Evolutionary conservation across 1,284 basidiomycete genomes (phyloP).

Genomic region (Fomitopsis pinicola): DNA sequence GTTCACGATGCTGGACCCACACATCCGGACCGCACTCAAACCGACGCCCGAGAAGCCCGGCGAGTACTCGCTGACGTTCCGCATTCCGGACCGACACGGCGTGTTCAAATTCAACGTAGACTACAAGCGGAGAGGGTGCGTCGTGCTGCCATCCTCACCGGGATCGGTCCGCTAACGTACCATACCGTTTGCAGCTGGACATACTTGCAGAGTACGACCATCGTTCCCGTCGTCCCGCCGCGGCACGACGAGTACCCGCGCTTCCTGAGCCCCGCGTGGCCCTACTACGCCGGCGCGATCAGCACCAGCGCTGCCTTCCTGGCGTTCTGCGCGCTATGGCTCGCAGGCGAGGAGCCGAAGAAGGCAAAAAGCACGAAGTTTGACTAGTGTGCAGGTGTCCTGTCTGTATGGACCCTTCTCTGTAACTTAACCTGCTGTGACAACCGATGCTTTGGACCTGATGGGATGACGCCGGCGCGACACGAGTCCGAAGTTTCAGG

Average conservation of each 20-base stretch:
- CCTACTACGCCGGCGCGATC: slow-evolving; percentile 89
- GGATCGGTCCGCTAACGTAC: neutral
- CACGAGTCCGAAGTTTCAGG: neutral
- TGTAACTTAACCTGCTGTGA: neutral
- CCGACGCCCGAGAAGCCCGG: slow-evolving; percentile 53
- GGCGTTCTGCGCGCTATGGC: slow-evolving; percentile 82
- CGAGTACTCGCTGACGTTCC: slow-evolving; percentile 77
- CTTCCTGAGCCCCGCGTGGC: slow-evolving; percentile 92
- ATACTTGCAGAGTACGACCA: slow-evolving; percentile 69
- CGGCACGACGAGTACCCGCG: slow-evolving; percentile 94
- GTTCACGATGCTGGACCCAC: slow-evolving; percentile 98
- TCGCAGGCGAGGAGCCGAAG: slow-evolving; percentile 67
- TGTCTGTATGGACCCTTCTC: slow-evolving; percentile 20
- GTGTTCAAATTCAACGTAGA: slow-evolving; percentile 96
- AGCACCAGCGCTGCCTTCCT: slow-evolving; percentile 84
- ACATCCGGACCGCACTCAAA: slow-evolving; percentile 72
- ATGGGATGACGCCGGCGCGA: neutral
- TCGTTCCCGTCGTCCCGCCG: slow-evolving; percentile 87
- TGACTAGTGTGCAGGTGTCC: slow-evolving; percentile 16
- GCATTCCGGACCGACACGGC: slow-evolving; percentile 91
- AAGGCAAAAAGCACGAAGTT: slow-evolving; percentile 25
- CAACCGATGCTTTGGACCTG: neutral
- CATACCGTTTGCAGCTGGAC: slow-evolving; percentile 47
- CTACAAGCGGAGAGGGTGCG: slow-evolving; percentile 84
- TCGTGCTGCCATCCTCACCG: slow-evolving; percentile 2